Evolutionary conservation across 1,284 basidiomycete species (phyloP).

Genomic region (Ustilago cynodontis): DNA sequence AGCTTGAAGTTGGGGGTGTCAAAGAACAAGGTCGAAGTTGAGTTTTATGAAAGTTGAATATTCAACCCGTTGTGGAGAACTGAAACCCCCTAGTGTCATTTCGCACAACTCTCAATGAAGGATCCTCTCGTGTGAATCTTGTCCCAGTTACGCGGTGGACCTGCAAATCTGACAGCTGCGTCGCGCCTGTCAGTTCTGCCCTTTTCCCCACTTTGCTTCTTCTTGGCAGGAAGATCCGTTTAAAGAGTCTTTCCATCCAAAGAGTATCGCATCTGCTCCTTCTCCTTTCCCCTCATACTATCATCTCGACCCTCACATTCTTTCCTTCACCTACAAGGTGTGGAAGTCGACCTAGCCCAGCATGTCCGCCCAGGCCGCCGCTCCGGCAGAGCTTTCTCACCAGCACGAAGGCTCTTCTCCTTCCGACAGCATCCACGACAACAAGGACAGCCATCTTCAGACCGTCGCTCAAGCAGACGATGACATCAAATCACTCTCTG

Average conservation of each 20-base stretch:
- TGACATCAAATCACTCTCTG: conserved; percentile 25
- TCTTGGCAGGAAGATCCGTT: conserved; percentile 4
- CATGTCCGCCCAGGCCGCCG: conserved; percentile 30
- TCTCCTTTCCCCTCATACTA: not conserved
- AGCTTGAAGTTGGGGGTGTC: no score
- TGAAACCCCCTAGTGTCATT: no score
- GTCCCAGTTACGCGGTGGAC: not conserved
- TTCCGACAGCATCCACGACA: conserved; percentile 31
- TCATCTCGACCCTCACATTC: not conserved
- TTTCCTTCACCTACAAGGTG: not conserved
- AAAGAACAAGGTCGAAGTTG: no score
- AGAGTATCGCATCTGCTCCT: not conserved
- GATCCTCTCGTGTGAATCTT: no score
- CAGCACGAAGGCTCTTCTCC: conserved; percentile 27
- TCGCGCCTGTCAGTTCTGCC: not conserved
- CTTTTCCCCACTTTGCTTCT: not conserved
- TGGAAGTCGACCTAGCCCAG: not conserved
- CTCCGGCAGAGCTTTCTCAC: conserved; percentile 18
- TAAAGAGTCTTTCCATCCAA: not conserved
- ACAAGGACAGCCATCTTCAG: conserved; percentile 20
- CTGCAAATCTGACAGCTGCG: conserved; percentile 18
- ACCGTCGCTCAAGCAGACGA: conserved; percentile 22
- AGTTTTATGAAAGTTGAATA: no score
- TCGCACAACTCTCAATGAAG: not conserved
- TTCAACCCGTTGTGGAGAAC: no score